phyloP scores from a whole-genome alignment of 129 eudicot species.

The Helichrysum umbraculigerum region DNA sequence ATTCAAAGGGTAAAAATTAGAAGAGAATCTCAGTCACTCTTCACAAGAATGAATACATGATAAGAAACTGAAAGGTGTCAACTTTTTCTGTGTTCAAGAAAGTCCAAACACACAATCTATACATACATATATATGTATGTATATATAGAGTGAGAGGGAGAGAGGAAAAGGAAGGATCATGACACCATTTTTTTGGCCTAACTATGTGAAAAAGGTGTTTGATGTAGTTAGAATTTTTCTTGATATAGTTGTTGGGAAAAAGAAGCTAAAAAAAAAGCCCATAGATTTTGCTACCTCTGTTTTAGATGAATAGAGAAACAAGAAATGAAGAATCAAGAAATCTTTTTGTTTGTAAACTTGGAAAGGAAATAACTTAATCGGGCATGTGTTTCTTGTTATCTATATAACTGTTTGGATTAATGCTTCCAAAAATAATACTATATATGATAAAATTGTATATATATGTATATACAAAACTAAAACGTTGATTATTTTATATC shows the following conservation, averaged over 20 bases:
- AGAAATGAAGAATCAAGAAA: constrained; percentile 22
- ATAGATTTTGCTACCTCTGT: constrained; percentile 31
- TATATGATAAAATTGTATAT: too few species aligned
- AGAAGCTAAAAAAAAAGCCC: constrained; percentile 34
- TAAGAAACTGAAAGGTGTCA: constrained; percentile 40
- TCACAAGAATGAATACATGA: constrained; percentile 43
- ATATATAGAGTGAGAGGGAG: constrained; percentile 20
- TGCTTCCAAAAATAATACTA: neutral
- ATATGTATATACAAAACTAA: too few species aligned
- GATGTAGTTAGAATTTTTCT: constrained; percentile 34
- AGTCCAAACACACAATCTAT: constrained; percentile 36
- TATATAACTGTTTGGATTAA: neutral
- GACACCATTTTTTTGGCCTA: constrained; percentile 31
- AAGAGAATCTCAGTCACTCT: constrained; percentile 49
- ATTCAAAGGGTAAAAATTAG: constrained; percentile 24
- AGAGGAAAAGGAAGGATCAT: constrained; percentile 22
- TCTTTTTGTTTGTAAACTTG: constrained; percentile 34
- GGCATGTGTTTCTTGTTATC: constrained; percentile 25
- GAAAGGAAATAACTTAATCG: constrained; percentile 24
- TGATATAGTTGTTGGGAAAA: constrained; percentile 32
- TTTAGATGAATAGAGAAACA: constrained; percentile 27
- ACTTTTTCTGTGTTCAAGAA: constrained; percentile 40
- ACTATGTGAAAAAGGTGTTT: constrained; percentile 26
- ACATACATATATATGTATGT: constrained; percentile 15
- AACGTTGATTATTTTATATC: too few species aligned